Base-by-base conservation (phyloP, 1,284 basidiomycete species). In the Flammula alnicola region DNA sequence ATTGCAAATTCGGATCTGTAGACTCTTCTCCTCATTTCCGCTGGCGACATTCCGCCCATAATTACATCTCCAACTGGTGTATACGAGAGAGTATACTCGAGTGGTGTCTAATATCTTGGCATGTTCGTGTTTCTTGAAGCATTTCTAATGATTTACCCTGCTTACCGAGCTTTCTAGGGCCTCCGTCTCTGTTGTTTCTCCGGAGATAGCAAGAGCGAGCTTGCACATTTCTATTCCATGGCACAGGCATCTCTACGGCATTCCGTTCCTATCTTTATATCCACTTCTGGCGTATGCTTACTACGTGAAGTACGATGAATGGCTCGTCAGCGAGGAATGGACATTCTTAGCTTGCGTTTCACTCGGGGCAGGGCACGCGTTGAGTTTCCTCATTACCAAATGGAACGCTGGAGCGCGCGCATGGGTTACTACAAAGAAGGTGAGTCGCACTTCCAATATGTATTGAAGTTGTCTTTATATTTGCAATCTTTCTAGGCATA, bases 271-370 rank as follows among this genome's bases (percentile, higher is more conserved):
- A 11, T 81, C 82, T 1, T 76, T 96, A 52, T 99, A 98, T 65
- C 95, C 95, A 0, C 67, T 95, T 23, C 83, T 95, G 42, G 93
- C 91, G 36, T 97, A 95, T 69, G 88, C 95, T 19, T 98, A 97
- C 77, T 91, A 88, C 63, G 64, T 92, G 65, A 85, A 83, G 65
- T 98, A 98, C 69, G 92, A 97, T 62, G 79, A 93, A 63, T 95
- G 91, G 87, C 72, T 96, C 48, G 81, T 87, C 66, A 95, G 92
- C 58, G 95, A 97, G 69, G 92, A 95, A 67, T 96, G 92, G 91
- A 95, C 96, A 0, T 99, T 99, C 65, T 80, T 99, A 39, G 92
- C 88, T 43, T 95, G 91, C 59, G 89, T 96, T 14, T 74, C 84
- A 9, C 82, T 99, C 7, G 88, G 92, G 29, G 86, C 85, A 10